phyloP scores from a whole-genome alignment of 129 eudicot genomes.

The Tanacetum coccineum region DNA sequence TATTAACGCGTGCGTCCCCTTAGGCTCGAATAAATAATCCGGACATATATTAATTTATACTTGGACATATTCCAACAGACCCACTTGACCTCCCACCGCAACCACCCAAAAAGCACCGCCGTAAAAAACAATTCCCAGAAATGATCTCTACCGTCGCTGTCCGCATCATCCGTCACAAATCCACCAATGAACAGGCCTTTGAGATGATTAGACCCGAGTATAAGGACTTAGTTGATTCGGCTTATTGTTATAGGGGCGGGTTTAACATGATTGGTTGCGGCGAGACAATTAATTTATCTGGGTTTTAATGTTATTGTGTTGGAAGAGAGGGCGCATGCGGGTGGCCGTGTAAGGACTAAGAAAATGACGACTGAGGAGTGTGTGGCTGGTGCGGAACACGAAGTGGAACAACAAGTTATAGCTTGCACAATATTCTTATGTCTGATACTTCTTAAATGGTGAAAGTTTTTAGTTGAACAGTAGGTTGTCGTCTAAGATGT shows the following conservation, averaged over 20 bases:
- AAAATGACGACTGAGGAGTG: constrained; percentile 51
- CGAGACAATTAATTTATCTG: constrained; percentile 67
- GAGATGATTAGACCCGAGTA: constrained; percentile 70
- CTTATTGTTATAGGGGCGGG: constrained; percentile 85
- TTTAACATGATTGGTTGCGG: constrained; percentile 78
- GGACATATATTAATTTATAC: too few species aligned
- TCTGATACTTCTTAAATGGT: too few species aligned
- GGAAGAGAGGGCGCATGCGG: constrained; percentile 76
- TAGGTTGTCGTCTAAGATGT: too few species aligned
- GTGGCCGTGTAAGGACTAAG: constrained; percentile 79
- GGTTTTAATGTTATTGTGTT: constrained; percentile 82
- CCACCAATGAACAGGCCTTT: constrained; percentile 64
- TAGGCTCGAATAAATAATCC: too few species aligned
- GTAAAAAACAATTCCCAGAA: constrained; percentile 72
- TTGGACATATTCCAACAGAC: constrained; percentile 23
- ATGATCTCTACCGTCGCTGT: constrained; percentile 65
- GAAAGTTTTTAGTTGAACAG: too few species aligned
- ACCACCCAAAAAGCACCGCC: constrained; percentile 52
- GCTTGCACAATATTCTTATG: too few species aligned
- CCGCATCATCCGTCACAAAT: constrained; percentile 58
- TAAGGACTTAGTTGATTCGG: constrained; percentile 62
- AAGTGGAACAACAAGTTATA: too few species aligned
- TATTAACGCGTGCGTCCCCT: too few species aligned
- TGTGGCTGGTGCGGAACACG: constrained; percentile 88
- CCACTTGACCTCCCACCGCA: constrained; percentile 19